phyloP scores from a whole-genome alignment of 1,139 yeast genomes.

The Zygotorulaspora mrakii region DNA sequence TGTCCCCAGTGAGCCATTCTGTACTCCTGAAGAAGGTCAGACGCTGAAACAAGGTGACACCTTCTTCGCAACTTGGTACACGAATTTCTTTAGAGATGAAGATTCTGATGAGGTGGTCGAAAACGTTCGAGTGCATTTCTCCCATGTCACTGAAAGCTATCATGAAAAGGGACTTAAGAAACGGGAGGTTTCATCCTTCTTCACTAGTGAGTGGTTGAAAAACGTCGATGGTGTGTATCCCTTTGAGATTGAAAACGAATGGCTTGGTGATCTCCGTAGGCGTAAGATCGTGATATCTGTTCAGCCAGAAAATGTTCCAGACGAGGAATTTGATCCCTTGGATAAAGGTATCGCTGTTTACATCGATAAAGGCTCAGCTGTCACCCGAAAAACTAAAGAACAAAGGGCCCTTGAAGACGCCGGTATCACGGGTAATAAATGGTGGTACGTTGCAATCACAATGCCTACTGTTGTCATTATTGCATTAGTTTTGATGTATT shows the following conservation, averaged over 20 bases:
- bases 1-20: constrained; percentile 64
- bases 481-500: constrained; percentile 58
- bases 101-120: constrained; percentile 43
- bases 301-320: constrained; percentile 64
- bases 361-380: constrained; percentile 55
- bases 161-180: constrained; percentile 55
- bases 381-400: constrained; percentile 54
- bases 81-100: constrained; percentile 50
- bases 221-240: constrained; percentile 65
- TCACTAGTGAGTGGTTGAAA: constrained; percentile 64
- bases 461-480: constrained; percentile 71
- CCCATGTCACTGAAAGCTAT: constrained; percentile 55
- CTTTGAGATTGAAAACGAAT: constrained; percentile 53
- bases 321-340: constrained; percentile 59
- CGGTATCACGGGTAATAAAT: constrained; percentile 59
- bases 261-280: constrained; percentile 53
- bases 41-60: constrained; percentile 55
- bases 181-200: constrained; percentile 53
- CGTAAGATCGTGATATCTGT: constrained; percentile 54
- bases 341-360: constrained; percentile 53
- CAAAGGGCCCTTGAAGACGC: constrained; percentile 53
- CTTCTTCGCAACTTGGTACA: constrained; percentile 78
- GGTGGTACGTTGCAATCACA: constrained; percentile 62
- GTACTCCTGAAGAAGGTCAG: constrained; percentile 66
- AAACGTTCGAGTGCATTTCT: constrained; percentile 64